Base-by-base conservation (phyloP, 306 rosid genomes). In the Quercus suber region DNA sequence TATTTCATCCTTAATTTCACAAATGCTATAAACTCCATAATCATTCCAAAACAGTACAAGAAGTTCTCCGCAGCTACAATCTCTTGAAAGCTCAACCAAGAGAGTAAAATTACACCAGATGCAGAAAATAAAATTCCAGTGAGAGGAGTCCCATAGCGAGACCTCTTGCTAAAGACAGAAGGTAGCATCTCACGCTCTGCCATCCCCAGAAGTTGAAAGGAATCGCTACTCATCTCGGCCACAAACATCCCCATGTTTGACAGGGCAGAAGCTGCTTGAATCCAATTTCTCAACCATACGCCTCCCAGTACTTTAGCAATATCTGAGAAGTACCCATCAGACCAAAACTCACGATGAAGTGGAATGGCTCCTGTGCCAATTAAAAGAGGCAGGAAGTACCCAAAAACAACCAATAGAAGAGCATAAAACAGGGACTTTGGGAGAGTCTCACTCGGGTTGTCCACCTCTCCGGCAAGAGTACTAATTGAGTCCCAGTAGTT, bases 171-270 rank as follows among this genome's bases (percentile, higher is more conserved):
- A 6, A 90, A 92, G 35, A 87, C 74, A 27, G 87, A 84, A 58
- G 94, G 94, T 82, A 90, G 88, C 92, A 90, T 87, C 31, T 93
- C 94, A 0, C 80, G 55, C 71, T 88, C 91, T 3, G 90, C 90
- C 92, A 90, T 92, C 0, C 97, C 94, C 77, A 85, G 78, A 82
- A 92, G 94, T 58, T 90, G 97, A 67, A 83, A 92, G 13, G 97
- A 88, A 59, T 92, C 92, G 4, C 97, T 85, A 71, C 92, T 92
- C 90, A 92, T 92, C 80, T 90, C 92, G 19, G 90, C 89, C 61
- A 88, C 81, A 73, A 90, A 92, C 89, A 90, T 86, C 25, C 97
- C 94, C 94, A 89, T 87, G 75, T 89, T 89, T 75, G 97, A 92
- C 72, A 89, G 64, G 7, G 97, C 97, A 79, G 94, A 75, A 4